phyloP scores from a whole-genome alignment of 352 stramenopile genomes.

The Blastocystis hominis region DNA sequence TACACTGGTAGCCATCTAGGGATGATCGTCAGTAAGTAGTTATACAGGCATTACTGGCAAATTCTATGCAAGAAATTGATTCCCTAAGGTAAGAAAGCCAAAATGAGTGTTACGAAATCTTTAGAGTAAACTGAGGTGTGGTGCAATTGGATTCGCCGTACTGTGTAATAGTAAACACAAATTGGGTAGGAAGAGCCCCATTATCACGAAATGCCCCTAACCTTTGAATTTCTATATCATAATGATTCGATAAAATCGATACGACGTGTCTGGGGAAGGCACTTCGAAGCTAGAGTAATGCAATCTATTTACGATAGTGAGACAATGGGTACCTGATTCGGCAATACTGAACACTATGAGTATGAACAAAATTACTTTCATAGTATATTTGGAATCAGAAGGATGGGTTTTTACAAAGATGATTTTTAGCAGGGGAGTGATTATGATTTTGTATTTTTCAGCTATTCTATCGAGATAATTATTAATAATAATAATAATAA shows the following conservation, averaged over 20 bases:
- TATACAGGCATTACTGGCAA: not conserved
- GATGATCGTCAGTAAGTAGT: not conserved
- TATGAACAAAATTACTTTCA: too few species aligned
- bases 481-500: too few species aligned
- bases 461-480: too few species aligned
- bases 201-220: not conserved
- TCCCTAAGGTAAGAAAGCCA: not conserved
- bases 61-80: not conserved
- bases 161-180: constrained; percentile 15
- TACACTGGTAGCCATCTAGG: not conserved
- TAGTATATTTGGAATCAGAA: too few species aligned
- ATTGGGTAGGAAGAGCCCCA: not conserved
- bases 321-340: too few species aligned
- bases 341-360: too few species aligned
- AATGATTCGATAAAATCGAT: not conserved
- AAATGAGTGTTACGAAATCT: not conserved
- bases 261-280: not conserved
- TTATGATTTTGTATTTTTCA: too few species aligned
- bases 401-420: too few species aligned
- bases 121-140: not conserved
- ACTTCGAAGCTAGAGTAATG: not conserved
- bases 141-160: not conserved
- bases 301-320: not conserved
- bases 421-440: too few species aligned
- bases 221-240: constrained; percentile 21